Evolutionary conservation across 1,284 basidiomycete species (phyloP), one percentile per base, ranked within the genome.

Genomic region (Meira miltonrushii): DNA sequence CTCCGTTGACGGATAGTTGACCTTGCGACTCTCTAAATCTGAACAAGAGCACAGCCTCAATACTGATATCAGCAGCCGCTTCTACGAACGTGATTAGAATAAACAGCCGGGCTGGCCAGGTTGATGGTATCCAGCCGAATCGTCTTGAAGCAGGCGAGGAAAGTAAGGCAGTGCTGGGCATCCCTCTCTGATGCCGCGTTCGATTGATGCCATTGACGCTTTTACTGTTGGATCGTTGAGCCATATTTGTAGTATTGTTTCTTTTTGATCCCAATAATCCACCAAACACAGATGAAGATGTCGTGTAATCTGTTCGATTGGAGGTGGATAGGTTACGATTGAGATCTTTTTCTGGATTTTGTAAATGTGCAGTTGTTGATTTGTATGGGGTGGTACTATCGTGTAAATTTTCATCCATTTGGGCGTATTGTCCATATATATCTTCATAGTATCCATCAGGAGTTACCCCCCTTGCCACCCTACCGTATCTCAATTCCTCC

Each of bases 71-170:
- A 55, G 65, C 62, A 7, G 56, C 61, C 1, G 71, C 69, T 43
- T 73, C 71, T 12, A 62, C 59, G n/a, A 73, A 40, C 1, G 67
- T 71, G 60, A 72, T 65, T 53, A 70, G 58, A 11, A 73, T 53
- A 49, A 71, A 73, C 17, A 62, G 53, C 15, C 69, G 66, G 58
- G 57, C 60, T 3, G 70, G 52, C 65, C 64, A 65, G 10, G 68
- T 69, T 37, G 54, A 51, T 6, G 70, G 70, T 15, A 72, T 60
- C 66, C 66, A 70, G 50, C 61, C 39, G 51, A 59, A 69, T 2
- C 55, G 41, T 28, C 53, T 19, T 4, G 25, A n/a, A 6, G 54
- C 39, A 5, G 40, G 51, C 28, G 51, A 53, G 7, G 51, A 53
- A 47, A 39, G 44, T 55, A 1, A 39, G 52, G 21, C 44, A 56